These are phyloP conservation scores for Hepatocystis sp. DNA, from an alignment of 169 alveolate genomes.

Conservation along the genomic window DNA sequence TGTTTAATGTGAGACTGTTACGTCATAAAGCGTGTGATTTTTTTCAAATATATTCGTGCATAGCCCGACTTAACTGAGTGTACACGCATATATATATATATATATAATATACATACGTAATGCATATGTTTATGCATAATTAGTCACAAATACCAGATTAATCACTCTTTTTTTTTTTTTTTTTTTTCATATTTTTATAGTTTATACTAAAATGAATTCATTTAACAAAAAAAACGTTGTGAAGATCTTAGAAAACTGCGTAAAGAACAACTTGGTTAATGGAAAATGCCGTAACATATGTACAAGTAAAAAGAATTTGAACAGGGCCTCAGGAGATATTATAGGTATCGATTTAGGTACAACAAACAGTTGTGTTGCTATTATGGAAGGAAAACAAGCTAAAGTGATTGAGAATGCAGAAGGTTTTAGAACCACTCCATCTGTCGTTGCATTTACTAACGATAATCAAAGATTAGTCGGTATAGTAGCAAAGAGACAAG, in stretches of 20 bases:
- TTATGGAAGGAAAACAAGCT: slow-evolving; percentile 98
- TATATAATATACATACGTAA: no score
- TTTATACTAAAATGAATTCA: no score
- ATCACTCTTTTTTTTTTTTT: no score
- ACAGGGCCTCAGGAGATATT: slow-evolving; percentile 88
- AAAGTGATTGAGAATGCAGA: slow-evolving; percentile 97
- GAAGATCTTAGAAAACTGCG: slow-evolving; percentile 51
- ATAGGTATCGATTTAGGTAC: slow-evolving; percentile 99
- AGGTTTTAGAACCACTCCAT: slow-evolving; percentile 98
- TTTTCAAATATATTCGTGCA: no score
- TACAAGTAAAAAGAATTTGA: slow-evolving; percentile 44
- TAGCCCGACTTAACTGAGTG: no score
- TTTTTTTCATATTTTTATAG: no score
- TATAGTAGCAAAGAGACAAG: slow-evolving; percentile 97
- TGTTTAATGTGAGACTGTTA: no score
- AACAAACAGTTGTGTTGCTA: slow-evolving; percentile 99
- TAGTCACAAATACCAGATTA: no score
- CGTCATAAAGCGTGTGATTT: no score
- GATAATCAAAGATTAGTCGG: slow-evolving; percentile 98
- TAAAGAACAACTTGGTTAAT: slow-evolving; percentile 29
- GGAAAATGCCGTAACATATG: slow-evolving; percentile 31
- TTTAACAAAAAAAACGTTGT: slow-evolving; percentile 27
- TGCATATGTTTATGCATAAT: no score
- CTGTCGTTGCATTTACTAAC: slow-evolving; percentile 97
- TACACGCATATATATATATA: no score